Base-by-base conservation (phyloP, 495 filamentous ascomycete species). In the Jackrogersella multiformis region DNA sequence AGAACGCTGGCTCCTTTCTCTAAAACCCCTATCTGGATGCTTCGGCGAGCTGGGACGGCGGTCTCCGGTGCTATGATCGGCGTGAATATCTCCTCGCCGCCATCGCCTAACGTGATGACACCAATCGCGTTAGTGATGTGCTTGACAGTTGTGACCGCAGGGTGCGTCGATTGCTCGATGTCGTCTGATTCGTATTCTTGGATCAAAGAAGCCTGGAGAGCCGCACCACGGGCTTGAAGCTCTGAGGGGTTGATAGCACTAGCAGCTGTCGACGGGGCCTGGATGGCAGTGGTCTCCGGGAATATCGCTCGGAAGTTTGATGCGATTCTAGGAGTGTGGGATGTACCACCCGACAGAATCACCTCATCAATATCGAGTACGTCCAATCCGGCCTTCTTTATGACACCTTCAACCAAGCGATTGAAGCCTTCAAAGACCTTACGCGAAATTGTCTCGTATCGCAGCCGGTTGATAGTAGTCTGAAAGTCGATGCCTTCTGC, bases 121-220 rank as follows among this genome's bases (percentile, higher is more conserved):
- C 95, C 95, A 60, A 99, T 92, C 21, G 94, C 91, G 70, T 92
- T 90, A 65, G 84, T 83, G 61, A 96, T 86, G 79, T 99, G 95
- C 36, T 93, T 91, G 28, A 94, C 93, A 15, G 92, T 93, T 13
- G 95, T 98, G 53, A 99, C 93, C 74, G 92, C 90, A 34, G 95
- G 92, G 83, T 99, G 95, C 38, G 92, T 96, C 9, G 92, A 96
- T 79, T 97, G 92, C 73, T 94, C 91, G 67, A 99, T 96, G 74
- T 99, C 96, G 55, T 93, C 92, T 56, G 85, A 80, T 54, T 98
- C 95, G 76, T 95, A 98, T 74, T 94, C 93, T 73, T 91, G 87
- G 74, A 99, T 91, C 48, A 99, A 80, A 48, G 89, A 93, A 15
- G 95, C 95, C 82, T 99, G 95, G 72, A 98, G 92, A 30, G 95